Evolutionary conservation across 2,329 filamentous ascomycete genomes (phyloP).

Genomic region (Arthrobotrys musiformis): DNA sequence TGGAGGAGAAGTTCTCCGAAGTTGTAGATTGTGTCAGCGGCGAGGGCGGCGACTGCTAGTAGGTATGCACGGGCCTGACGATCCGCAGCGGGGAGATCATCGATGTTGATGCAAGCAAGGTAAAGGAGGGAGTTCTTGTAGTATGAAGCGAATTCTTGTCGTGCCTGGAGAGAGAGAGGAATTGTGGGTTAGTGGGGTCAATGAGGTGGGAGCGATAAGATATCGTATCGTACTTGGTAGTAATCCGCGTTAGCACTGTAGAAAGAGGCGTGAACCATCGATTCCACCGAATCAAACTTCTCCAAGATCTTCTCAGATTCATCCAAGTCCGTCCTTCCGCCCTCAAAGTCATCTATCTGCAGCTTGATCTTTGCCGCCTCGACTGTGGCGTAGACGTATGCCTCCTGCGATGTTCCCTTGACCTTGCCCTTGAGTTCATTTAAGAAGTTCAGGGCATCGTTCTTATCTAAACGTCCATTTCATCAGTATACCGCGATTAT

Average conservation of each 20-base stretch:
- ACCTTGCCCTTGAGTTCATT: slow-evolving; percentile 85
- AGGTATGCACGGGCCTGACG: slow-evolving; percentile 88
- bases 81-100: slow-evolving; percentile 77
- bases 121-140: slow-evolving; percentile 98
- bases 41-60: slow-evolving; percentile 88
- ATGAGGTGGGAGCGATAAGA: background rate
- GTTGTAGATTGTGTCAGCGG: slow-evolving; percentile 97
- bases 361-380: slow-evolving; percentile 90
- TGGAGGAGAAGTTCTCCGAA: slow-evolving; percentile 98
- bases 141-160: slow-evolving; percentile 93
- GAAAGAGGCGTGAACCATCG: slow-evolving; percentile 92
- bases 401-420: slow-evolving; percentile 91
- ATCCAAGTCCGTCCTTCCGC: slow-evolving; percentile 85
- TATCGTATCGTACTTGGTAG: slow-evolving; percentile 73
- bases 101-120: slow-evolving; percentile 91
- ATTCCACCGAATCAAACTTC: slow-evolving; percentile 92
- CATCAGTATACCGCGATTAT: slow-evolving; percentile 45
- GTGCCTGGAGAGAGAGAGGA: slow-evolving; percentile 68
- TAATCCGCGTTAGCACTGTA: slow-evolving; percentile 95
- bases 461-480: slow-evolving; percentile 72
- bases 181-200: slow-evolving; percentile 33
- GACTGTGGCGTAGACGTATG: slow-evolving; percentile 91
- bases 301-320: slow-evolving; percentile 88
- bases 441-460: slow-evolving; percentile 86
- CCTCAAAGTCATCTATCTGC: slow-evolving; percentile 79